Evolutionary conservation across 1,139 yeast genomes (phyloP), one percentile per base, ranked within the genome.

Genomic region (Zhuliangozyma blackwelliae): DNA sequence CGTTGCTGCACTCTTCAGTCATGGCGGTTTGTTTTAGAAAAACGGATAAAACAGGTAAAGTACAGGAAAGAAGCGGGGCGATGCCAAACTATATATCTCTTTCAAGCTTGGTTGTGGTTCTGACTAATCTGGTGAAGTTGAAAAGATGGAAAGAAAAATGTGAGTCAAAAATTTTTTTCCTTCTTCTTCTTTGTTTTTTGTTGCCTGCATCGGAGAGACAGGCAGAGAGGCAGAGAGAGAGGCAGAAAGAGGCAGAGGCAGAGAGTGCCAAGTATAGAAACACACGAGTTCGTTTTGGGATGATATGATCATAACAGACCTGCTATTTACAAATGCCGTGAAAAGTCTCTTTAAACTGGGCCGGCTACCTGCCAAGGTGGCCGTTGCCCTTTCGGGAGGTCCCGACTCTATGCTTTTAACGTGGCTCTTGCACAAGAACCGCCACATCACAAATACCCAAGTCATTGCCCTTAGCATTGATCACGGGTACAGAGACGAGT

Each of bases 361-460:
- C 2, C 33, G 25, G 4, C 32, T 45, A 4, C 61, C 62, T 2
- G 23, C 28, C 7, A 45, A 38, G 28, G 38, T 57, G 5, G 49
- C 52, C n/a, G 46, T 60, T 16, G 89, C 90, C 0, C 69, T 85
- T 3, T 79, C 88, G 8, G 95, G 95, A 3, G 95, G 95, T 0
- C 89, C 81, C 1, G 95, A 85, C 51, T 84, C 94, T 2, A 78
- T 84, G 75, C 81, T 85, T 25, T 55, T 85, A 33, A 66, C 84
- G 1, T 69, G 68, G 49, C 56, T 82, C 11, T 44, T 68, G 7
- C 47, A 59, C 1, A 59, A 59, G 32, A 41, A 48, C 38, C 44
- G 33, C 30, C 37, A 46, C 16, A 40, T 53, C 7, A 57, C 65
- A 2, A 43, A 46, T 19, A 38, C 66, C 9, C 45, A 60, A 16